phyloP scores from a whole-genome alignment of 441 rosid species.

The Omphalea diandra region DNA sequence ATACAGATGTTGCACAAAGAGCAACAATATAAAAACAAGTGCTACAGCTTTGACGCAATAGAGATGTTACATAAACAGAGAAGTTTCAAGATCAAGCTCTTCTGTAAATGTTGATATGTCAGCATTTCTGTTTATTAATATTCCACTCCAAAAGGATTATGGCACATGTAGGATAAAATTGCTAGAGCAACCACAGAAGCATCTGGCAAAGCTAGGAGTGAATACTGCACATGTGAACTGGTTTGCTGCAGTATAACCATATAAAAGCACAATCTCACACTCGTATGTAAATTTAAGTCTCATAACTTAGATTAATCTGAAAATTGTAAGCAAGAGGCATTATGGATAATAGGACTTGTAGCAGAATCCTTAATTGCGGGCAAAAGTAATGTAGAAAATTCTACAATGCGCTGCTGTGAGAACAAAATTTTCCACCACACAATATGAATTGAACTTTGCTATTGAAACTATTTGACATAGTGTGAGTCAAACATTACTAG shows the following conservation, averaged over 20 bases:
- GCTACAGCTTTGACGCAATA: too few species aligned
- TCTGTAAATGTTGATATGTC: background rate
- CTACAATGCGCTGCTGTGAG: background rate
- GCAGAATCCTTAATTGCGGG: background rate
- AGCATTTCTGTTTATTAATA: background rate
- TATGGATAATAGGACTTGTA: background rate
- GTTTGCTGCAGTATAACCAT: background rate
- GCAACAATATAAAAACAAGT: background rate
- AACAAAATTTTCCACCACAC: background rate
- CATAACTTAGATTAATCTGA: background rate
- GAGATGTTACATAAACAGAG: too few species aligned
- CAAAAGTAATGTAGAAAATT: background rate
- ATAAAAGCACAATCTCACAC: background rate
- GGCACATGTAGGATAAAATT: background rate
- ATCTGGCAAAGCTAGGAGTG: background rate
- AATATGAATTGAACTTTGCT: background rate
- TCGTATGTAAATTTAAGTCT: background rate
- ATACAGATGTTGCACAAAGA: background rate
- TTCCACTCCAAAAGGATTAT: background rate
- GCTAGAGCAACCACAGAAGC: background rate
- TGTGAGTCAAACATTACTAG: too few species aligned
- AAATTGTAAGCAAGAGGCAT: background rate
- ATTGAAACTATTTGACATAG: background rate
- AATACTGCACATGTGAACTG: background rate
- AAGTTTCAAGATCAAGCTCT: background rate